Evolutionary conservation across 2,329 filamentous ascomycete species (phyloP), one percentile per base, ranked within the genome.

Genomic region (Balansia obtecta): DNA sequence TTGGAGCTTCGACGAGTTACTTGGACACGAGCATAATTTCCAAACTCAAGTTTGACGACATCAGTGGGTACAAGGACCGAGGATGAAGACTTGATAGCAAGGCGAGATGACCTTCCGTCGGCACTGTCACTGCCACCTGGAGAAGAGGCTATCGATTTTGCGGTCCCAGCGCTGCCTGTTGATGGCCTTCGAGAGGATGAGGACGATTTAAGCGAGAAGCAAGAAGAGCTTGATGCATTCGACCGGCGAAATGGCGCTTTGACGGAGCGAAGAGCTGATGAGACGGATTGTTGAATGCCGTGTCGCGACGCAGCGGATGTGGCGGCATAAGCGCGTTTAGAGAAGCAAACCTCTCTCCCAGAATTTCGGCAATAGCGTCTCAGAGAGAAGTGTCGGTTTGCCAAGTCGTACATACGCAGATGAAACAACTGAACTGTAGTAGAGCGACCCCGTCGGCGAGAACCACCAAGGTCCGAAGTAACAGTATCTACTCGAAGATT

Each of bases 11-110:
- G 82, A 47, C 87, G 80, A 57, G 79, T 82, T 47, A 98, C 71
- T 56, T 95, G 86, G 40, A 97, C 82, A 59, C 93, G 88, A 2
- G 91, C 91, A 64, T 98, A 98, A 70, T 97, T 98, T 57, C 88
- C 94, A 65, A 96, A 98, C 64, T 97, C 91, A 34, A 98, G 77
- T 68, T 89, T 87, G 64, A 91, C 86, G 37, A 78, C 84, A 65
- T 95, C 88, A 52, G 83, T 86, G 16, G 86, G 79, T 43, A 73
- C 61, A 49, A 67, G 70, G 22, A 65, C 63, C 30, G 58, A 52
- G 38, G 61, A 60, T 48, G 61, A 60, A 49, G 55, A 52, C 48
- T 58, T 53, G 42, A 32, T 47, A 22, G 51, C 52, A 20, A 44
- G 49, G 18, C 38, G 48, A 30, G 46, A 46, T 2, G 45, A 43